Percentiles rank a stretch among this genome's conserved stretches.
Conservation (phyloP, 495 filamentous ascomycete genomes). For the Extremus antarcticus region DNA sequence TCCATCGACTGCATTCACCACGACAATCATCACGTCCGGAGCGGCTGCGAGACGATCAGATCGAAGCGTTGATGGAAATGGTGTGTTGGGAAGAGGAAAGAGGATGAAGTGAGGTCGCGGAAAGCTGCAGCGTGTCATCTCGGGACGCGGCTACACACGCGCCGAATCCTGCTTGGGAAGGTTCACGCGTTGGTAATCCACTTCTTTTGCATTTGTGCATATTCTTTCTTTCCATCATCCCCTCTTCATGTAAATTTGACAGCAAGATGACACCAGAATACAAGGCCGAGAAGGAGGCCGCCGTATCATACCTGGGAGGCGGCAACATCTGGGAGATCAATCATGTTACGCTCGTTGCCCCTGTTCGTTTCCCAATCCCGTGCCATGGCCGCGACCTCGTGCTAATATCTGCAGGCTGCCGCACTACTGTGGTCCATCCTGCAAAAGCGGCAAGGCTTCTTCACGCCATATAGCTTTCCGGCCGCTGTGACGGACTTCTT, state of each 20-base stretch:
- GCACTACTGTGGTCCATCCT: constrained; percentile 81
- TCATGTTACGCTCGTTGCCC: constrained; percentile 66
- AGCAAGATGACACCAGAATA: constrained; percentile 52
- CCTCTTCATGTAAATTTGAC: background rate
- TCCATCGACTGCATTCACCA: too few species aligned
- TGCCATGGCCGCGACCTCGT: background rate
- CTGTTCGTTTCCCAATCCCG: constrained; percentile 45
- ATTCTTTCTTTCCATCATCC: background rate
- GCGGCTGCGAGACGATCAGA: too few species aligned
- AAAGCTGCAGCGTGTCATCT: background rate
- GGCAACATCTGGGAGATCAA: constrained; percentile 80
- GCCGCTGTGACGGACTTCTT: constrained; percentile 71
- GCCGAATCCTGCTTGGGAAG: background rate
- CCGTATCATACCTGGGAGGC: constrained; percentile 86
- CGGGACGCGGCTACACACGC: background rate
- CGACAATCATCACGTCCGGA: too few species aligned
- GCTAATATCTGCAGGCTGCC: constrained; percentile 46
- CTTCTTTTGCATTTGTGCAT: background rate
- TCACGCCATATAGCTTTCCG: constrained; percentile 57
- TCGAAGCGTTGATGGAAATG: too few species aligned
- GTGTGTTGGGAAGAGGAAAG: background rate
- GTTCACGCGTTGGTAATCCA: background rate
- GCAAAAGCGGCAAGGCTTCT: constrained; percentile 78
- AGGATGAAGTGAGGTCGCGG: background rate
- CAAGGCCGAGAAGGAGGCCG: constrained; percentile 86